Base-by-base conservation (phyloP, 495 filamentous ascomycete species). In the Annulohypoxylon stygium region DNA sequence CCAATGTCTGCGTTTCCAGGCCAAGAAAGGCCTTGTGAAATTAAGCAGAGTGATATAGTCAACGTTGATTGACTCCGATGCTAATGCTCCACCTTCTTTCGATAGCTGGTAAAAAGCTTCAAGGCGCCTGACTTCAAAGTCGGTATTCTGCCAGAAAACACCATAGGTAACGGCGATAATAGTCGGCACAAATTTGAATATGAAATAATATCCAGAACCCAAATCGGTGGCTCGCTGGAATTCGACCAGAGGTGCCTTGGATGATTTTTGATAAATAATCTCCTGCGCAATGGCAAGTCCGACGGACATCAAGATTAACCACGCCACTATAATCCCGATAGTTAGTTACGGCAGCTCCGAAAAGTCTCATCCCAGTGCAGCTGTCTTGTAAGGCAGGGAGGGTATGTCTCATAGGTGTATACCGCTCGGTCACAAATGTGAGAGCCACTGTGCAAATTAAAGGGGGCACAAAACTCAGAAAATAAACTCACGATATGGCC, bases 21-120 rank as follows among this genome's bases (percentile, higher is more conserved):
- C 90, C 23, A 86, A 84, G 23, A 91, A 74, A 1, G 91, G 91
- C 10, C 89, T 82, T 37, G 90, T 78, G 74, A 91, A 87, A 70
- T 83, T 86, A 81, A 90, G 88, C 59, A 87, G 82, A 2, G 88
- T 92, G 36, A 90, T 85, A 69, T 93, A 93, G 81, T 93, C 90
- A 55, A 93, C 87, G 70, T 92, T 93, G 67, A 93, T 84, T 4
- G 88, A 90, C 71, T 92, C 87, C 4, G 86, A 86, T 1, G 91
- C 91, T 2, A 89, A 78, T 0, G 90, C 88, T 14, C 91, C 91
- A 0, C 81, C 83, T 45, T 85, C 83, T 67, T 88, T 89, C 7
- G 90, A 92, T 41, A 94, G 81, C 73, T 93, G 92, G 66, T 91
- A 93, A 70, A 89, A 93, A 1, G 91, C 87, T 75, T 94, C 92